These are phyloP conservation scores for Didymella arachidicola DNA, from an alignment of 2,329 filamentous ascomycete genomes.

Conservation along the genomic window DNA sequence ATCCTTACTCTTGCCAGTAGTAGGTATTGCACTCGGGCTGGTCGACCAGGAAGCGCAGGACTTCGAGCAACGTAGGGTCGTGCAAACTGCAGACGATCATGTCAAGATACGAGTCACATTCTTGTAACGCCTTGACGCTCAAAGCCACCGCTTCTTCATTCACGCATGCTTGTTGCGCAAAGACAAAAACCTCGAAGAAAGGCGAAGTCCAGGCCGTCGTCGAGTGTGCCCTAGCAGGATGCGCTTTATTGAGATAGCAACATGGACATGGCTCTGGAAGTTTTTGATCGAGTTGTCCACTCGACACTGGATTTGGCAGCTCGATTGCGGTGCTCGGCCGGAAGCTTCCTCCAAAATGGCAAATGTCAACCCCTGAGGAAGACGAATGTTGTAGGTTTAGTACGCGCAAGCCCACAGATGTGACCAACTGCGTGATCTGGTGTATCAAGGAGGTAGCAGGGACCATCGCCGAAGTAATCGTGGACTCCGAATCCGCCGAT, in stretches of 20 bases:
- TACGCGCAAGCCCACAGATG: constrained; percentile 57
- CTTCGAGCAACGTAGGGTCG: not conserved
- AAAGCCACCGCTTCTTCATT: not conserved
- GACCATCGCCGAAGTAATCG: constrained; percentile 63
- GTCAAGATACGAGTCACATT: not conserved
- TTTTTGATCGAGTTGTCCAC: not conserved
- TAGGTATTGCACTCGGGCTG: not conserved
- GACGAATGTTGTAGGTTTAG: constrained; percentile 22
- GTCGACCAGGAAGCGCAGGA: not conserved
- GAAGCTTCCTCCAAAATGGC: constrained; percentile 28
- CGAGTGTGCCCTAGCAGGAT: not conserved
- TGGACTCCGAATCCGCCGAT: constrained; percentile 56
- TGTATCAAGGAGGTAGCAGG: constrained; percentile 62
- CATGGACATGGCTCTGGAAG: not conserved
- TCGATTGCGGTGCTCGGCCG: constrained; percentile 21
- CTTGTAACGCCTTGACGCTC: not conserved
- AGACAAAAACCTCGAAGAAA: not conserved
- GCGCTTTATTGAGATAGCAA: not conserved
- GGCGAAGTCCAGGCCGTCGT: not conserved
- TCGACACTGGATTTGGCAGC: not conserved
- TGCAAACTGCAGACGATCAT: not conserved
- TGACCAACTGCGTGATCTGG: constrained; percentile 61
- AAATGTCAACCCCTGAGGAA: constrained; percentile 17
- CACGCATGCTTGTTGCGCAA: not conserved
- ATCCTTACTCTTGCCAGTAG: no score